phyloP scores from a whole-genome alignment of 768 basidiomycete genomes.

The Naganishia vishniacii region DNA sequence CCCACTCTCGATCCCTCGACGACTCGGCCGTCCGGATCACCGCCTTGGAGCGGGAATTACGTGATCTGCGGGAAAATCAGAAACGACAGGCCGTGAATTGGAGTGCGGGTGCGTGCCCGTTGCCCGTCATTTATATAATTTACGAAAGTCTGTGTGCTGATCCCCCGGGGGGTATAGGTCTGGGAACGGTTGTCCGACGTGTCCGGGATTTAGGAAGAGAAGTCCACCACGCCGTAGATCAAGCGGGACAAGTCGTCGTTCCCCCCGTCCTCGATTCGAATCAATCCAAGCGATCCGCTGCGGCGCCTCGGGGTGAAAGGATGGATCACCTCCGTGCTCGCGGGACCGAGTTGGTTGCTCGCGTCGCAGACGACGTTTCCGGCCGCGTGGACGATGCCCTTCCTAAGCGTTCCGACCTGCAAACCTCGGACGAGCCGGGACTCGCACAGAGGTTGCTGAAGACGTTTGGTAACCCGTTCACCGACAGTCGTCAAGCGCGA shows the following conservation, averaged over 20 bases:
- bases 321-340: conserved; percentile 36
- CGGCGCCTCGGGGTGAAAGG: conserved; percentile 9
- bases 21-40: conserved; percentile 39
- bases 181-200: conserved; percentile 20
- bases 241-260: background rate
- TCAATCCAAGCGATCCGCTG: too few relatives aligned
- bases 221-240: background rate
- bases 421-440: too few relatives aligned
- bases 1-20: conserved; percentile 36
- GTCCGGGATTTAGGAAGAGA: conserved; percentile 18
- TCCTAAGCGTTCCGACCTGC: too few relatives aligned
- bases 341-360: too few relatives aligned
- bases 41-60: conserved; percentile 40
- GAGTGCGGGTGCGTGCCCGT: conserved; percentile 9
- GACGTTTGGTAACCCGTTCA: background rate
- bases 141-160: too few relatives aligned
- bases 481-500: background rate
- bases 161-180: background rate
- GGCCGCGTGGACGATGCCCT: too few relatives aligned
- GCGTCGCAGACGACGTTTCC: too few relatives aligned
- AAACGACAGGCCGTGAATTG: conserved; percentile 22
- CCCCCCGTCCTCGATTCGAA: too few relatives aligned
- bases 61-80: conserved; percentile 22
- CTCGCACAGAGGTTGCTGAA: background rate
- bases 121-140: too few relatives aligned